Conservation (phyloP, 257 asterid species). For the Solanum corneliomulleri region DNA sequence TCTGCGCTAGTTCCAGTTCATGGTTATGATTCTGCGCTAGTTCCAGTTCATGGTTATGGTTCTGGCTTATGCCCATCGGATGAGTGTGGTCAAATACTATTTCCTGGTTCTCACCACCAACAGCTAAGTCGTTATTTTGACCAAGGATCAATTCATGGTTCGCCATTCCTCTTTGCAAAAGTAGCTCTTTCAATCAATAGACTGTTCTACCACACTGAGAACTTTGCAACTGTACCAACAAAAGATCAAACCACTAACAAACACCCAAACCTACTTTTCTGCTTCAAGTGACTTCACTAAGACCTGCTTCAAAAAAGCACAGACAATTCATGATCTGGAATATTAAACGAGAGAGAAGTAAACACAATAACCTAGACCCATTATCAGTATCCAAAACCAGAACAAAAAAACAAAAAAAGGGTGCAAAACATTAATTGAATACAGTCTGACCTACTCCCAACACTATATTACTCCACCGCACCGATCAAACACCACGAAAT, state of each 20-base stretch:
- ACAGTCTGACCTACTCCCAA: not conserved
- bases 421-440: not conserved
- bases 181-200: conserved; percentile 1
- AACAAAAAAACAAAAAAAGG: not conserved
- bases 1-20: conserved; percentile 35
- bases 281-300: not conserved
- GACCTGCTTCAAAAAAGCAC: not conserved
- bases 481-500: not conserved
- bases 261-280: not conserved
- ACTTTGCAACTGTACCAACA: not conserved
- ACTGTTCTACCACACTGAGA: not conserved
- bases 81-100: conserved; percentile 41
- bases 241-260: not conserved
- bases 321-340: not conserved
- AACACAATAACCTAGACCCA: not conserved
- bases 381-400: not conserved
- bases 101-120: conserved; percentile 42
- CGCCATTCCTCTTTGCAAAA: conserved; percentile 31
- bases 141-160: conserved; percentile 48
- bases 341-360: not conserved
- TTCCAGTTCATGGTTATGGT: conserved; percentile 30
- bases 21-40: conserved; percentile 29
- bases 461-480: not conserved
- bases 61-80: conserved; percentile 30
- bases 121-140: conserved; percentile 27